Evolutionary conservation across 768 basidiomycete species (phyloP).

Genomic region (Xerocomus spinulosus): DNA sequence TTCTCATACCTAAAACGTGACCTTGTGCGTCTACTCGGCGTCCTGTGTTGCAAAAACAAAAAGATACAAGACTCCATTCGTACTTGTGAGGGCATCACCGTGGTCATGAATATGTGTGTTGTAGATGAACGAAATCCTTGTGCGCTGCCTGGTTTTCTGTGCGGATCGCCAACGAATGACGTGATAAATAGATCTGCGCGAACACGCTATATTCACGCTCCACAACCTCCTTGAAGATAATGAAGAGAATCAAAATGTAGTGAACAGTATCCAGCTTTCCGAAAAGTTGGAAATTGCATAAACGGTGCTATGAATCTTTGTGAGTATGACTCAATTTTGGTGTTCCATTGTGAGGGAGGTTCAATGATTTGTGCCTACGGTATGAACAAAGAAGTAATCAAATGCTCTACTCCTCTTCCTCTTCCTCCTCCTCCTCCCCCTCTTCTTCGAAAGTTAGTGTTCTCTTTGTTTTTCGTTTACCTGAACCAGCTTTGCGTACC

Average conservation of each 20-base stretch:
- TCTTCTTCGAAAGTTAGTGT: constrained; percentile 56
- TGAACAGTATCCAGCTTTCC: constrained; percentile 66
- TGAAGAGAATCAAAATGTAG: constrained; percentile 71
- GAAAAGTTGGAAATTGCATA: too few relatives aligned
- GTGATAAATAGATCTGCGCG: constrained; percentile 58
- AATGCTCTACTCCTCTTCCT: constrained; percentile 42
- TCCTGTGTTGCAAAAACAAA: constrained; percentile 60
- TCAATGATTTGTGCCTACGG: not conserved
- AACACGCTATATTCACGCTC: constrained; percentile 86
- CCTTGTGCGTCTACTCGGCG: constrained; percentile 82
- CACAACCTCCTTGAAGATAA: constrained; percentile 76
- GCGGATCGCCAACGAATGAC: constrained; percentile 3
- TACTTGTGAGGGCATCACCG: constrained; percentile 65
- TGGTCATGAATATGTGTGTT: constrained; percentile 85
- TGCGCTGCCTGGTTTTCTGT: constrained; percentile 40
- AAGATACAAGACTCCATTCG: constrained; percentile 73
- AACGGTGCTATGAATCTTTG: too few relatives aligned
- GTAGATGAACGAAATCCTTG: constrained; percentile 91
- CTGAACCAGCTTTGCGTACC: constrained; percentile 52
- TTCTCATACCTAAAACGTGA: constrained; percentile 86
- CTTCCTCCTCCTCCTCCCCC: constrained; percentile 49
- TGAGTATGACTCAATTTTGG: too few relatives aligned
- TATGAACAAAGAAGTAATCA: constrained; percentile 3
- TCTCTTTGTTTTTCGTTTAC: constrained; percentile 48
- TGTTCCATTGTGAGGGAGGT: constrained; percentile 22